A percentile compares a stretch with the other conserved stretches of the same genome.
These are phyloP conservation scores for Neurospora intermedia DNA, from an alignment of 495 filamentous ascomycete genomes.

Conservation along the genomic window DNA sequence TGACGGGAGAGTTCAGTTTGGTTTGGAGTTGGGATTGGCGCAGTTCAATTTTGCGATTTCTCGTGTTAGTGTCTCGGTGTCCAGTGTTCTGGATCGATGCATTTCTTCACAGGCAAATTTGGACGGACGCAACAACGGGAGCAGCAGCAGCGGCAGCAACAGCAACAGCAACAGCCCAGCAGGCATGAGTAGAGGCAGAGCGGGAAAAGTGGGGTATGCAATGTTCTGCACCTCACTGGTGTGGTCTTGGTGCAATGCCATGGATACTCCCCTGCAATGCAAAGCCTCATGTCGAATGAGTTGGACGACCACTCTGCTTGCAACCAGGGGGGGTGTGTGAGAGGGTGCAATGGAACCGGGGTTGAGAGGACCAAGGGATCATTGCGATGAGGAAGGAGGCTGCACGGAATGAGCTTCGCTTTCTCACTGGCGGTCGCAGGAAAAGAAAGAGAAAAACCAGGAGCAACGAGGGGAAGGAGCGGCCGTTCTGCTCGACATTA, in stretches of 20 bases:
- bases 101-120: not conserved
- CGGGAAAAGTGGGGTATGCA: constrained; percentile 11
- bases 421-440: not conserved
- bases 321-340: not conserved
- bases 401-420: not conserved
- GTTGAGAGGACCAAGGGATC: constrained; percentile 1
- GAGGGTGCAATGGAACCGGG: not conserved
- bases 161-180: not conserved
- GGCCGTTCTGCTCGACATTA: constrained; percentile 23
- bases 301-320: not conserved
- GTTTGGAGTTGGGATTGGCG: not conserved
- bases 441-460: not conserved
- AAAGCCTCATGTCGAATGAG: not conserved
- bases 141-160: not conserved
- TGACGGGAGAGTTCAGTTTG: not conserved
- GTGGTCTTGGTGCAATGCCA: not conserved
- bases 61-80: not conserved
- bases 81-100: not conserved
- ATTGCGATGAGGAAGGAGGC: constrained; percentile 1
- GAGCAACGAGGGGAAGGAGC: constrained; percentile 3
- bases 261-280: not conserved
- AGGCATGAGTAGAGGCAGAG: not conserved
- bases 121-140: not conserved
- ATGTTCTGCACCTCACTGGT: not conserved
- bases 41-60: not conserved